phyloP scores from a whole-genome alignment of 192 early-diverging fungal species.

The Backusella westeae region DNA sequence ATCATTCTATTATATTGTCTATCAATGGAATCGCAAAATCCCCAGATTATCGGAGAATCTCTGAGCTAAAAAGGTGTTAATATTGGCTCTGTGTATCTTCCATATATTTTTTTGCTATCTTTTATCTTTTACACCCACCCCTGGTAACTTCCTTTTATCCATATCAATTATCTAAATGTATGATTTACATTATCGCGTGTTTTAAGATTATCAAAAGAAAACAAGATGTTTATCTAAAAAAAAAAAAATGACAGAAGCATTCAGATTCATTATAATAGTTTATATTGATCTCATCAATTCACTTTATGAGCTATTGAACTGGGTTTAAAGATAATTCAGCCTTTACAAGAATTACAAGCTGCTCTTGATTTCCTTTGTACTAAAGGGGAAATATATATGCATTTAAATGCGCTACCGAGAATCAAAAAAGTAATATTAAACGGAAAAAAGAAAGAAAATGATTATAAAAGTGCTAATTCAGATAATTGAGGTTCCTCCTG shows the following conservation, averaged over 20 bases:
- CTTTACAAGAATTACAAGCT: background rate
- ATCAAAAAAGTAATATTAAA: background rate
- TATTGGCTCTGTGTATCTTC: background rate
- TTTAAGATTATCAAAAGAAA: background rate
- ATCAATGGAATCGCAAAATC: background rate
- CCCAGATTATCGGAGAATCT: background rate
- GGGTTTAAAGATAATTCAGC: background rate
- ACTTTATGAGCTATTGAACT: background rate
- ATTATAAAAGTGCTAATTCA: background rate
- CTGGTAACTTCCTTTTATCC: background rate
- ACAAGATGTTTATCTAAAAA: background rate
- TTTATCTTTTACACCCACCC: background rate
- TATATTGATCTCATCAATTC: background rate
- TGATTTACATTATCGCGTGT: background rate
- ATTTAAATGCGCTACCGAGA: background rate
- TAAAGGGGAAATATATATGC: background rate
- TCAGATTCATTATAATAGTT: background rate
- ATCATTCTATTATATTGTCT: background rate
- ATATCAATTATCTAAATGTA: background rate
- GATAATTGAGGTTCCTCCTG: background rate
- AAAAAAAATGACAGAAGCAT: background rate
- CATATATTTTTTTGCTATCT: background rate
- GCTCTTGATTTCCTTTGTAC: background rate
- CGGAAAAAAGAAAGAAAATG: background rate
- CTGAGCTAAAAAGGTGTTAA: background rate